phyloP scores from a whole-genome alignment of 805 yeast species.

The Sugiyamaella lignohabitans region DNA sequence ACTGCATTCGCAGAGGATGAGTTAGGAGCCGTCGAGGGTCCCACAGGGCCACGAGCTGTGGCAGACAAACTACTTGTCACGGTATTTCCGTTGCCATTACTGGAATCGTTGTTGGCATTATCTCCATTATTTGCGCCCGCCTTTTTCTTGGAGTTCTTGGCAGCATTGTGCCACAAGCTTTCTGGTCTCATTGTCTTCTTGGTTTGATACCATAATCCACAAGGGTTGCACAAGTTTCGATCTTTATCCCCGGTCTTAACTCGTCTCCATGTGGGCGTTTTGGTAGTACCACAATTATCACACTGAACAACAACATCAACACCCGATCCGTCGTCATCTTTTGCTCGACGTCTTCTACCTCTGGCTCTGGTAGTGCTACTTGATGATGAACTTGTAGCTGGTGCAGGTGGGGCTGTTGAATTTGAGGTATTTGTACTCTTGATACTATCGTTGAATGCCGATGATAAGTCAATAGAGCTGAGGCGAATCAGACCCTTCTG shows the following conservation, averaged over 20 bases:
- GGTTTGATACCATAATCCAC: constrained; percentile 23
- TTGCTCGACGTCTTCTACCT: constrained; percentile 3
- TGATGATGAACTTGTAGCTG: background rate
- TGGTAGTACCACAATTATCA: constrained; percentile 29
- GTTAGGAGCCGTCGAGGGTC: background rate
- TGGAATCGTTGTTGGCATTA: too few species aligned
- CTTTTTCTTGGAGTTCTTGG: constrained; percentile 2
- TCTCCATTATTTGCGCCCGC: too few species aligned
- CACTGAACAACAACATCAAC: constrained; percentile 27
- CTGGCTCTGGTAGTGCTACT: too few species aligned
- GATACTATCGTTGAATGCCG: too few species aligned
- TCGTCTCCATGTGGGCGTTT: constrained; percentile 28
- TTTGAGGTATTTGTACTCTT: too few species aligned
- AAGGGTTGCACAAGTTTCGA: constrained; percentile 23
- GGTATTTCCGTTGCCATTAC: too few species aligned
- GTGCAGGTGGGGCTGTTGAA: constrained; percentile 1
- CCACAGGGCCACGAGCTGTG: too few species aligned
- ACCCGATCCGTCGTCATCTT: constrained; percentile 15
- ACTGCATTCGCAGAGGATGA: background rate
- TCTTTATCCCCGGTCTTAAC: constrained; percentile 16
- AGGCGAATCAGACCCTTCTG: too few species aligned
- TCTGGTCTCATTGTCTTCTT: constrained; percentile 23
- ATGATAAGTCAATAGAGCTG: background rate
- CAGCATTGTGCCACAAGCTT: constrained; percentile 18
- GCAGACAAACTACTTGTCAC: too few species aligned